A percentile compares a stretch with the other conserved stretches of the same genome.
Evolutionary conservation across 768 basidiomycete species (phyloP).

Genomic region (Suillus americanus): DNA sequence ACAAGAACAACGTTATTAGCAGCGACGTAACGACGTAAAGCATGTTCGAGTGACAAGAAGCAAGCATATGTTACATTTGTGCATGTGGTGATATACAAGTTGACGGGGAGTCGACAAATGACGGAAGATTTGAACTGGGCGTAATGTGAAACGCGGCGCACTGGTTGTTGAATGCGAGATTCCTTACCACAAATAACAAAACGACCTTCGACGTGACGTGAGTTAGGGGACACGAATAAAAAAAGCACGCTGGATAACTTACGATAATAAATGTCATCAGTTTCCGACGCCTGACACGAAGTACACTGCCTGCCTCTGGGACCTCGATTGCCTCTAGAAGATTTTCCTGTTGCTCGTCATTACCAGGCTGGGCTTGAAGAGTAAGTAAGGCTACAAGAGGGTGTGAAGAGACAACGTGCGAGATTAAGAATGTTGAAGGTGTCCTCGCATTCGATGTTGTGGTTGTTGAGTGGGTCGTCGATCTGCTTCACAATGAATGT

Average conservation of each 20-base stretch:
- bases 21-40: neutral
- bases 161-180: neutral
- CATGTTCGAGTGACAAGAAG: neutral
- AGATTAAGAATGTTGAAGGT: neutral
- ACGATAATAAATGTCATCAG: conserved; percentile 1
- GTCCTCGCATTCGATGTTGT: neutral
- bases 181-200: neutral
- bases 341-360: neutral
- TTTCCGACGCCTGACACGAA: neutral
- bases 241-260: neutral
- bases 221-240: neutral
- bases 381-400: neutral
- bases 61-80: neutral
- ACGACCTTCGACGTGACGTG: neutral
- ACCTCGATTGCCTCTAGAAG: neutral
- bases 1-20: neutral
- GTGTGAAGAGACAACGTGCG: neutral
- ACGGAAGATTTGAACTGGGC: neutral
- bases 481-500: neutral
- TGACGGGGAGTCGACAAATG: neutral
- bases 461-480: neutral
- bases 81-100: neutral
- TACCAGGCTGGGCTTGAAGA: neutral
- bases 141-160: neutral
- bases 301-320: neutral